Evolutionary conservation across 768 basidiomycete species (phyloP), one percentile per base, ranked within the genome.

Genomic region (Podaxis sp.): DNA sequence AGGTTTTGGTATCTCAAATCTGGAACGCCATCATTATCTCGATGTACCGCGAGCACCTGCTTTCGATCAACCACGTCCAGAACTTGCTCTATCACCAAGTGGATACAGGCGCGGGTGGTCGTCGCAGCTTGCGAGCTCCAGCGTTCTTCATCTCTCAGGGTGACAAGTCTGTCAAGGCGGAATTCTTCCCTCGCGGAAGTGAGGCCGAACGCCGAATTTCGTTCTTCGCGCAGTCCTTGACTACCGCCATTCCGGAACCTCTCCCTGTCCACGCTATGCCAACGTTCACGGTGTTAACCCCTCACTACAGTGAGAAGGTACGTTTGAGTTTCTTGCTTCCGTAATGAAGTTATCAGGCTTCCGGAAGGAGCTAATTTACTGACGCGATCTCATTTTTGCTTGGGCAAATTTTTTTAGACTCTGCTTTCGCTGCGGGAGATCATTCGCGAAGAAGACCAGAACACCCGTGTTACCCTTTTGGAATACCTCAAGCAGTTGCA

Each of bases 1-100:
- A 94, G 93, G 94, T 99, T 41, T 84, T 99, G 43, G 96, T 99
- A 49, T 97, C 96, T 15, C 97, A 98, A 76, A 96, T 99, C 59
- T 98, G 97, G 97, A 99, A 99, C 73, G 97, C 97, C 24, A 89
- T 99, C 77, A 97, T 99, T 77, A 98, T 99, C 67, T 98, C 96
- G 13, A 99, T 99, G 97, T 99, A 98, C 76, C 89, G 97, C 71
- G 97, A 99, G 74, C 97, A 98, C 72, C 75, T 99, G n/a, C 80
- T 98, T 38, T 98, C 96, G 53, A 99, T 99, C 71, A 95, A 98
- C 68, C 97, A 99, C 69, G 96, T 99, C 46, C 97, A 99, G 78
- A 97, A 96, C 73, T 78, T 98, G 11, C 85, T 98, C 8, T 98
- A 99, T 68, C 97, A 98, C 74, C 97, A 99, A 72, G 92, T 98